These are phyloP conservation scores for Harringtonia aguacate DNA, from an alignment of 2,329 filamentous ascomycete species.

Conservation along the genomic window DNA sequence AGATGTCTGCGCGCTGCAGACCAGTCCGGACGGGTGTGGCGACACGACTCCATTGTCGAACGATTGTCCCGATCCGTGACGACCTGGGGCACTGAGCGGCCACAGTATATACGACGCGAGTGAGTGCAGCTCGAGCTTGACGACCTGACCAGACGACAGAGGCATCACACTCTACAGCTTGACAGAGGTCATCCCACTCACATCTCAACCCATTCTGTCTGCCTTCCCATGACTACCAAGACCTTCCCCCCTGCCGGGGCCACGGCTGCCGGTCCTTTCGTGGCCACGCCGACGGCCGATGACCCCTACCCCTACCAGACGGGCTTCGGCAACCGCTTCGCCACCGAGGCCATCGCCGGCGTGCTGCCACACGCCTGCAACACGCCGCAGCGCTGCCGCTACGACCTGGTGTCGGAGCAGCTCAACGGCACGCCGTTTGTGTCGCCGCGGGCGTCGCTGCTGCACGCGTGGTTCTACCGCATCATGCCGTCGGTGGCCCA, in stretches of 20 bases:
- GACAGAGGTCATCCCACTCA: too few species aligned
- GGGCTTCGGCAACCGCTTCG: slow-evolving; percentile 42
- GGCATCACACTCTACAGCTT: too few species aligned
- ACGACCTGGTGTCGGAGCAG: slow-evolving; percentile 34
- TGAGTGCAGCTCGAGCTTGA: too few species aligned
- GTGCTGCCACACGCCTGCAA: slow-evolving; percentile 33
- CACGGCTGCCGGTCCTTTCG: slow-evolving; percentile 2
- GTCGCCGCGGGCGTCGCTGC: slow-evolving; percentile 17
- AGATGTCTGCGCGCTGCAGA: too few species aligned
- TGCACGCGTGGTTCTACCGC: slow-evolving; percentile 24
- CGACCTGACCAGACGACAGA: too few species aligned
- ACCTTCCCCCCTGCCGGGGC: slow-evolving; percentile 10
- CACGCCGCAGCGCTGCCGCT: slow-evolving; percentile 29
- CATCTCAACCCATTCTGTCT: not conserved
- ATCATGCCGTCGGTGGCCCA: slow-evolving; percentile 23
- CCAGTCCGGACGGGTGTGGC: too few species aligned
- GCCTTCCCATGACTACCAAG: not conserved
- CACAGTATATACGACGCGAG: too few species aligned
- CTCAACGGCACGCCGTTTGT: slow-evolving; percentile 31
- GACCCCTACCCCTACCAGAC: slow-evolving; percentile 43
- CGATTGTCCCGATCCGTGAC: too few species aligned
- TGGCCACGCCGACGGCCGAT: not conserved
- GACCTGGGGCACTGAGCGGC: too few species aligned
- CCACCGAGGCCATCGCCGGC: slow-evolving; percentile 33
- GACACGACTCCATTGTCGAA: too few species aligned